phyloP scores from a whole-genome alignment of 306 rosid species.

The Ammopiptanthus mongolicus region DNA sequence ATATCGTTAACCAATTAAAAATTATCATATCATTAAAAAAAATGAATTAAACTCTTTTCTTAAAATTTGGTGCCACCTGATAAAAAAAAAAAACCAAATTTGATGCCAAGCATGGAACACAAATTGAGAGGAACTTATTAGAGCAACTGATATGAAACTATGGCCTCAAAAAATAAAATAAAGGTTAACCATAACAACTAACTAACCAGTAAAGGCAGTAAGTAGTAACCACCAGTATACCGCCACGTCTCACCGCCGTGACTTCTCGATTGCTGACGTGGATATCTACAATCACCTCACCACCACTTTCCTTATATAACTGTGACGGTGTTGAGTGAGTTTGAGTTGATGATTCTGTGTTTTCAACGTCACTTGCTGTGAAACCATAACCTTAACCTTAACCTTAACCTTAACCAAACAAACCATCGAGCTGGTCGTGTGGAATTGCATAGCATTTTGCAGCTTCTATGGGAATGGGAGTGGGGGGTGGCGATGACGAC shows the following conservation, averaged over 20 bases:
- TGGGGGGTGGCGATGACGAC: constrained; percentile 47
- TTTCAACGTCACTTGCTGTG: background rate
- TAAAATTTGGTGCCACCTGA: no score
- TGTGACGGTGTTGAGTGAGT: background rate
- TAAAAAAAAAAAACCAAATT: no score
- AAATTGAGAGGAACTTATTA: background rate
- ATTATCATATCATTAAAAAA: no score
- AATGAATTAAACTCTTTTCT: no score
- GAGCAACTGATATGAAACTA: background rate
- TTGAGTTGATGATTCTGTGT: background rate
- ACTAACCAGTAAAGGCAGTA: no score
- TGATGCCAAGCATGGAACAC: background rate
- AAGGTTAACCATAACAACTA: background rate
- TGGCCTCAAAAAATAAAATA: background rate
- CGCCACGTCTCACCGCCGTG: constrained; percentile 12
- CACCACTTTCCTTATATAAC: background rate
- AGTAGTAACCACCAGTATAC: background rate
- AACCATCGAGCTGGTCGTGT: background rate
- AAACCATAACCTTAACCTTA: background rate
- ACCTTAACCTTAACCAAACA: background rate
- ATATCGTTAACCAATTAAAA: no score
- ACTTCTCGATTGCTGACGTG: constrained; percentile 25
- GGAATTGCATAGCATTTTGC: no score
- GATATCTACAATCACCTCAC: background rate
- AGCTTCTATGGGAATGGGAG: constrained; percentile 31